Base-by-base conservation (phyloP, 345 rosid genomes). In the Cardamine chenopodiifolia region DNA sequence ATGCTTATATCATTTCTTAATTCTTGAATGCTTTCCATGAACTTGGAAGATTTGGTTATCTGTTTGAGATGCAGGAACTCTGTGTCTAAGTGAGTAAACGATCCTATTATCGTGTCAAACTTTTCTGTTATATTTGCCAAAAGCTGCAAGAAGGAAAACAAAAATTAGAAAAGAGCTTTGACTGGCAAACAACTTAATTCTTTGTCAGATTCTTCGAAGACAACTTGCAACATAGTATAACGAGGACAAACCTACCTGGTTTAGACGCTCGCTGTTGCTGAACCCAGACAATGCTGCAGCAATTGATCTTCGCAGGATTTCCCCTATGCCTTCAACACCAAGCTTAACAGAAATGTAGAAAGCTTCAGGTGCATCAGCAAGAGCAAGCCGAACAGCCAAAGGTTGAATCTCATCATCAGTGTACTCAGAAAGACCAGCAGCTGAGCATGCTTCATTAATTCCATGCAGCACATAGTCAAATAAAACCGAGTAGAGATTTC, bases 351-450 rank as follows among this genome's bases (percentile, higher is more conserved):
- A 85, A 74, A 92, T 90, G 84, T 84, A 89, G 83, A 87, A 92
- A 32, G 99, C 99, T 85, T 90, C 99, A 14, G 99, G 92, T 39
- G 98, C 99, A 81, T 89, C 91, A 55, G 93, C 97, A 73, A 86
- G 87, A 82, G 88, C 82, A 29, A 95, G 96, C 68, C 90, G 79
- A 63, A 80, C 77, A 56, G 99, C 92, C 67, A 95, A 77, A 70
- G 91, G 96, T 64, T 86, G 93, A 82, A 90, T 86, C 83, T 95
- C 99, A 71, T 95, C 94, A 75, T 86, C 87, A 68, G 78, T 78
- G 70, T 88, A 95, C 72, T 92, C 99, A 56, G 96, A 89, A 71
- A 88, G 85, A 53, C 99, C 99, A 47, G 96, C 78, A 48, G 85
- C 82, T 76, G 81, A 74, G 78, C 91, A 89, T 54, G 89, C 74